These are phyloP conservation scores for Ochetophila trinervis DNA, from an alignment of 306 rosid species.

Conservation along the genomic window DNA sequence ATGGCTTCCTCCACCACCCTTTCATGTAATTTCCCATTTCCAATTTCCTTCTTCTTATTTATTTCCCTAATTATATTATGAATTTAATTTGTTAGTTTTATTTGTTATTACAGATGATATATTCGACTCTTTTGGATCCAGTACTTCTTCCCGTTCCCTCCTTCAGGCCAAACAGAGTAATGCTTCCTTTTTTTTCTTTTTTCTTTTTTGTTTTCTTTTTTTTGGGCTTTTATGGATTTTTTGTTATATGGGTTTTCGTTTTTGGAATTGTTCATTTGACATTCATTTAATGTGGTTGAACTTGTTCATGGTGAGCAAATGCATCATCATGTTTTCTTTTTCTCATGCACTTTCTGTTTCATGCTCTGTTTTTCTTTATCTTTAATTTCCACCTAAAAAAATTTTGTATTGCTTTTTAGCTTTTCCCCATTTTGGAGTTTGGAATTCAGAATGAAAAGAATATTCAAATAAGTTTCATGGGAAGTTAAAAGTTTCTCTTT, in stretches of 20 bases:
- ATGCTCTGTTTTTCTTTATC: no score
- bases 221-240: background rate
- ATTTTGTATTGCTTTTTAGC: no score
- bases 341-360: background rate
- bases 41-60: background rate
- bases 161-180: slow-evolving; percentile 71
- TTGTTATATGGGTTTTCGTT: background rate
- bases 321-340: background rate
- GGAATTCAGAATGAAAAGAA: no score
- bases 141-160: slow-evolving; percentile 53
- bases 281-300: slow-evolving; percentile 1
- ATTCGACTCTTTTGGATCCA: slow-evolving; percentile 33
- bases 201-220: background rate
- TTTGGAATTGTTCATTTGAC: background rate
- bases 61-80: background rate
- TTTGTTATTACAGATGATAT: slow-evolving; percentile 41
- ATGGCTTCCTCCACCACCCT: slow-evolving; percentile 45
- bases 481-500: no score
- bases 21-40: slow-evolving; percentile 38
- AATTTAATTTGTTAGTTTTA: background rate
- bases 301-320: background rate
- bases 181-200: background rate
- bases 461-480: no score
- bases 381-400: no score
- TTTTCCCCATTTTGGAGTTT: no score